Conservation (phyloP, 148 eudicot genomes). For the Beta vulgaris region DNA sequence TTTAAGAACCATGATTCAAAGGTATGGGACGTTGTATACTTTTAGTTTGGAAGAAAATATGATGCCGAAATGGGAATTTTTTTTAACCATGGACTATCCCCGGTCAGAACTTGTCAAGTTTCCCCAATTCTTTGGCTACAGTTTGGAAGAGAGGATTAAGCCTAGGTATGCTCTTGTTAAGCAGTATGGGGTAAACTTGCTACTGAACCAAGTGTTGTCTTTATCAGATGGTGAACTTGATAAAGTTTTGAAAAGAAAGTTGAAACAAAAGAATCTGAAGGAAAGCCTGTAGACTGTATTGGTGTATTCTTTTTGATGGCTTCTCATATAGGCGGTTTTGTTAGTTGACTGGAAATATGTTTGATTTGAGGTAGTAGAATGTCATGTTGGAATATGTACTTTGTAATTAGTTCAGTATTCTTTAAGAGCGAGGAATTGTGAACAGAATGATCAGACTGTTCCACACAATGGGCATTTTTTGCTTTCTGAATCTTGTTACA, state of each 20-base stretch:
- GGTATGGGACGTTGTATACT: conserved; percentile 60
- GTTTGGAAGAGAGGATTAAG: conserved; percentile 72
- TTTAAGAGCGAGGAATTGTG: neutral
- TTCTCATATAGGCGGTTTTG: neutral
- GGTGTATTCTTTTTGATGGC: neutral
- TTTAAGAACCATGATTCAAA: conserved; percentile 54
- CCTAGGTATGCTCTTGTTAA: conserved; percentile 57
- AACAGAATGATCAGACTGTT: neutral
- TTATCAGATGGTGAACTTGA: conserved; percentile 49
- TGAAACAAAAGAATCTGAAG: conserved; percentile 34
- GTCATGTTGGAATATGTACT: neutral
- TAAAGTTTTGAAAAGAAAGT: conserved; percentile 45
- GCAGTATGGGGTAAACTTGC: conserved; percentile 51
- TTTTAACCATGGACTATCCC: conserved; percentile 62
- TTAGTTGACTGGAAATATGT: neutral
- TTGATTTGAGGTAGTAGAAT: conserved; percentile 11
- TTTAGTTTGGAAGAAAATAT: conserved; percentile 64
- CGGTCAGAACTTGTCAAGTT: conserved; percentile 61
- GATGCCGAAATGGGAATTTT: conserved; percentile 77
- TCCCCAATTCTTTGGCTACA: conserved; percentile 82
- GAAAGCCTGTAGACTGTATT: conserved; percentile 7
- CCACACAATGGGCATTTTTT: neutral
- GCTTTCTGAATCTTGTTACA: neutral
- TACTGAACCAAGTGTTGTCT: conserved; percentile 55
- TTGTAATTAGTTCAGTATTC: conserved; percentile 2